Evolutionary conservation across 140 eudicot genomes (phyloP).

Genomic region (Ambrosia hybrid): DNA sequence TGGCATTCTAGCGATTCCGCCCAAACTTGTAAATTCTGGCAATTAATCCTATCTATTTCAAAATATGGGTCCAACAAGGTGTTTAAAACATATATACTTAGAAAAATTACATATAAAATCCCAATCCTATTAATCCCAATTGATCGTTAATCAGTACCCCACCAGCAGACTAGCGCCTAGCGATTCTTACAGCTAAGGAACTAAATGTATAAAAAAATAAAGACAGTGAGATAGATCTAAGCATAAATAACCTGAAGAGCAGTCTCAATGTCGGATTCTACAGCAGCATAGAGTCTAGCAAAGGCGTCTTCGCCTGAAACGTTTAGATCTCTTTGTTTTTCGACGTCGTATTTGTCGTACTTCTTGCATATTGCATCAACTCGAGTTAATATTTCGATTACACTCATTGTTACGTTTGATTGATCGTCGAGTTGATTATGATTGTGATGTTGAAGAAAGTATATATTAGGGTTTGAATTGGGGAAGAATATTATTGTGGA

Average conservation of each 20-base stretch:
- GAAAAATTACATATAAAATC: no score
- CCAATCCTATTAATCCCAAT: no score
- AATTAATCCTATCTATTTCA: no score
- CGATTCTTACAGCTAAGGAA: no score
- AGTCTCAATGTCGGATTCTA: conserved; percentile 64
- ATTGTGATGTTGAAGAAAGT: conserved; percentile 7
- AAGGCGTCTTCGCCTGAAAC: conserved; percentile 64
- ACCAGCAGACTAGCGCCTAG: no score
- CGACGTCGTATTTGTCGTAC: conserved; percentile 64
- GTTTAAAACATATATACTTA: no score
- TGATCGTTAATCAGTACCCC: no score
- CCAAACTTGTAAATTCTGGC: no score
- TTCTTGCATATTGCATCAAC: conserved; percentile 61
- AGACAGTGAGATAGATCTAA: conserved; percentile 15
- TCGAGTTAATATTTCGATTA: conserved; percentile 55
- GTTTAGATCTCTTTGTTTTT: conserved; percentile 48
- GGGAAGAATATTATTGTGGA: neutral
- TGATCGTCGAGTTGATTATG: neutral
- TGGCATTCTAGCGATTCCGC: no score
- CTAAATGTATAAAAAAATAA: neutral
- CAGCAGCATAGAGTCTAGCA: conserved; percentile 53
- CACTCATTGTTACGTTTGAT: conserved; percentile 37
- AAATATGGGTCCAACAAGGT: no score
- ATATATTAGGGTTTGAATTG: neutral
- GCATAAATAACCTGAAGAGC: conserved; percentile 52